Evolutionary conservation across 805 yeast species (phyloP), one percentile per base, ranked within the genome.

Genomic region (Metschnikowia amazonensis): DNA sequence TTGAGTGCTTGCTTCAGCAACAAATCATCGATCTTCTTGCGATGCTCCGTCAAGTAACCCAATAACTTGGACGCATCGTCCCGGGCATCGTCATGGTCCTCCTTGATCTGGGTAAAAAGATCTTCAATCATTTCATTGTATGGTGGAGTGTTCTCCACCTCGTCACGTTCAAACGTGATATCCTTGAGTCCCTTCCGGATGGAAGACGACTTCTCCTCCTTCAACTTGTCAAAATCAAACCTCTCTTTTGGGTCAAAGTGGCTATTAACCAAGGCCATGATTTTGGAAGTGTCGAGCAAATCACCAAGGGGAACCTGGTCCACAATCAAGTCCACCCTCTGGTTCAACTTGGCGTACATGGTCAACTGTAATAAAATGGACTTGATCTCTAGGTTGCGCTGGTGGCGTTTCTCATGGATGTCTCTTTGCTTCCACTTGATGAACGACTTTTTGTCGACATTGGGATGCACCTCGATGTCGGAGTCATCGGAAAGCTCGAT

Each of bases 381-480:
- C 50, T 78, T 80, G 60, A 89, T 86, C 57, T 92, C 90, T 36
- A 79, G 77, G 58, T 85, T 84, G 60, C 95, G 72, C 61, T 87
- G 87, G 33, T 75, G 77, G 51, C 99, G 81, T 66, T 89, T 85
- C 61, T 92, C 97, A 63, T 94, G 99, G 53, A 94, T 94, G 56
- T 90, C 96, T 59, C 96, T 85, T 68, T 94, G 99, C 62, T 89
- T 92, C 99, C 98, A 92, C 48, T 82, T 80, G 57, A 94, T 88
- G 55, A 94, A 92, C 1, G 98, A 90, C 32, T 71, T 72, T 63
- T 94, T 94, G 65, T 94, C 99, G 27, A 94, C 99, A 61, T 94
- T 94, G 48, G 98, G 99, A 63, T 94, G 99, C 13, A 92, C 98
- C 60, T 94, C 99, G 40, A 94, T 74, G 59, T 94, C 99, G 7